Percentiles rank a stretch among this genome's conserved stretches.
phyloP scores from a whole-genome alignment of 805 yeast species.

The Yamadazyma ubonensis region DNA sequence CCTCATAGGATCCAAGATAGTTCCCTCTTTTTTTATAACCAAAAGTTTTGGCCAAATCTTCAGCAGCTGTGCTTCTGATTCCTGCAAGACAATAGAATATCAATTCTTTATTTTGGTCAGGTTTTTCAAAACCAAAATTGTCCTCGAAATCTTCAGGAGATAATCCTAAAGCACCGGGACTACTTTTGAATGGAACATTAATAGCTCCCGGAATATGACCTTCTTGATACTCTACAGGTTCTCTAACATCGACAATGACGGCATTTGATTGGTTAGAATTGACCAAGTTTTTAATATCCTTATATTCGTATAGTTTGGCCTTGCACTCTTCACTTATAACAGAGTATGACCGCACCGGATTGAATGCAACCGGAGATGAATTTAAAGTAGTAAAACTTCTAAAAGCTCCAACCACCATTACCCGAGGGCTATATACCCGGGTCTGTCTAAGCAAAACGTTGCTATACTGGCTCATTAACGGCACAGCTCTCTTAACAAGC shows the following conservation, averaged over 20 bases:
- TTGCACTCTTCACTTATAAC: constrained; percentile 37
- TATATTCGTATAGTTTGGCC: constrained; percentile 53
- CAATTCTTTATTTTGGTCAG: constrained; percentile 64
- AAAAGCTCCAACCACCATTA: too few relatives aligned
- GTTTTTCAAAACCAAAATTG: constrained; percentile 80
- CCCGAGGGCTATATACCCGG: too few relatives aligned
- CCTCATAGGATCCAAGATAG: constrained; percentile 83
- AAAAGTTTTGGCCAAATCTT: constrained; percentile 84
- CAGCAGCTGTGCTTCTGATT: constrained; percentile 85
- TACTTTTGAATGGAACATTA: constrained; percentile 84
- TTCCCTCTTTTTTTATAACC: constrained; percentile 85
- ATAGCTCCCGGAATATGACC: constrained; percentile 84
- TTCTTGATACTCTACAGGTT: constrained; percentile 71
- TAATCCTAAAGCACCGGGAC: constrained; percentile 89
- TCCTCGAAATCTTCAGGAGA: constrained; percentile 76
- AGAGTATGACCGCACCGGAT: constrained; percentile 27
- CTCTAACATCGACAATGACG: constrained; percentile 85
- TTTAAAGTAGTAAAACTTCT: too few relatives aligned
- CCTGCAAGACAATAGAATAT: constrained; percentile 93
- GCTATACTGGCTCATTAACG: too few relatives aligned
- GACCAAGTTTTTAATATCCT: constrained; percentile 48
- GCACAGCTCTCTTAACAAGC: too few relatives aligned
- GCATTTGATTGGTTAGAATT: constrained; percentile 41
- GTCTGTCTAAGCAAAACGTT: too few relatives aligned
- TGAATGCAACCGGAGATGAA: too few relatives aligned